A percentile compares a stretch with the other conserved stretches of the same genome.
Evolutionary conservation across 2,329 filamentous ascomycete genomes (phyloP).

Genomic region (Penicillium sp.): DNA sequence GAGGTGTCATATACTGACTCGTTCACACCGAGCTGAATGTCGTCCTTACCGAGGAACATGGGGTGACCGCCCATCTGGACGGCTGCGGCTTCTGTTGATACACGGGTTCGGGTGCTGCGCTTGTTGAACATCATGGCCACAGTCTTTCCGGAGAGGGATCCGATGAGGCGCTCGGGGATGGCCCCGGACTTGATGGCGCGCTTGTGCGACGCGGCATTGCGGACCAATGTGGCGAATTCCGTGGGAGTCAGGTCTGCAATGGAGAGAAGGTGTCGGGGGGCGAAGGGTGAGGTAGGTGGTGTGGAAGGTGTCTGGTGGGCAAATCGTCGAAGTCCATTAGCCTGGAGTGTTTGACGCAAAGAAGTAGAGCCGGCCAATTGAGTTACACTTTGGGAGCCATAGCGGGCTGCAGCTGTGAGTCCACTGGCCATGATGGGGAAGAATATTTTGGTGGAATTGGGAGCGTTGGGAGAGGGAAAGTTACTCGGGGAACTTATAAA

Average conservation of each 20-base stretch:
- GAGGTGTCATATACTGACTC: slow-evolving; percentile 94
- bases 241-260: slow-evolving; percentile 79
- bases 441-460: slow-evolving; percentile 5
- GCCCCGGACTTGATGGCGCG: slow-evolving; percentile 70
- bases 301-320: slow-evolving; percentile 36
- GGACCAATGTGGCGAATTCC: slow-evolving; percentile 80
- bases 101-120: slow-evolving; percentile 86
- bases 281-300: slow-evolving; percentile 56
- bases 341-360: slow-evolving; percentile 28
- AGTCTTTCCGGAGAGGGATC: slow-evolving; percentile 71
- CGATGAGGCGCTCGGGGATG: slow-evolving; percentile 60
- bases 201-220: slow-evolving; percentile 79
- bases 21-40: slow-evolving; percentile 94
- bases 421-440: slow-evolving; percentile 29
- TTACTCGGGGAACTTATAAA: slow-evolving; percentile 1
- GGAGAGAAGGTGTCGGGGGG: slow-evolving; percentile 84
- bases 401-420: slow-evolving; percentile 30
- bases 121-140: slow-evolving; percentile 98
- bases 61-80: slow-evolving; percentile 86
- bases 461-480: slow-evolving; percentile 2
- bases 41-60: slow-evolving; percentile 94
- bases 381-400: slow-evolving; percentile 29
- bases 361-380: slow-evolving; percentile 29
- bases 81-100: slow-evolving; percentile 90
- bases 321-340: slow-evolving; percentile 37